Evolutionary conservation across 176 grass and related monocot species (phyloP), one percentile per base, ranked within the genome.

Genomic region (Miscanthus lutarioriparius): DNA sequence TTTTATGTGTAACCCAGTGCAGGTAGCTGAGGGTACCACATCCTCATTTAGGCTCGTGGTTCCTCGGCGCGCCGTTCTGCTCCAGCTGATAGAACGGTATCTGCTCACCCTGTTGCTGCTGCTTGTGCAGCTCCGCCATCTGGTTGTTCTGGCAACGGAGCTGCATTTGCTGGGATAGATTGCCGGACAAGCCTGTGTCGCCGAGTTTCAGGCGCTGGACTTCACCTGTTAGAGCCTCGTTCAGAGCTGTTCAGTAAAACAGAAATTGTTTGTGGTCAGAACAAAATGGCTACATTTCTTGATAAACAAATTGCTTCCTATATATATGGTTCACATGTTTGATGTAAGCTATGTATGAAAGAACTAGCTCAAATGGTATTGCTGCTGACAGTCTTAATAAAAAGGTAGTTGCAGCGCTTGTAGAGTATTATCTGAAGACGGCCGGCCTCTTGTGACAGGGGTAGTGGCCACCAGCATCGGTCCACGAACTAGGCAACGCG

Each of bases 141-240:
- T 87, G 90, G 81, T 83, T 92, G 81, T 83, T 92, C 78, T 89
- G 87, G 49, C 82, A 80, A 4, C 83, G 85, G 51, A 90, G 40
- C 81, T 87, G 79, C 70, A 90, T 85, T 62, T 96, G 93, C 67
- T 88, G 90, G 12, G 82, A 43, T 33, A 90, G 75, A 13, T 72
- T 90, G 77, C 79, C 89, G 35, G 84, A 80, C 41, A 88, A 87
- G 82, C 76, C 70, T 5, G 91, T 51, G 43, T 92, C 91, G 39
- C 86, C 90, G 53, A 86, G 54, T 65, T 96, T 99, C 84, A 99
- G 88, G 53, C 93, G 92, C 75, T 96, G 97, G 41, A 99, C 93
- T 75, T 99, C 97, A 3, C 75, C 88, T 13, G 88, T 87, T 62
- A 99, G 83, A 9, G 97, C 93, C 86, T 99, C 97, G 68, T 96